phyloP scores from a whole-genome alignment of 441 rosid genomes.

The Pelargonium citronellum region DNA sequence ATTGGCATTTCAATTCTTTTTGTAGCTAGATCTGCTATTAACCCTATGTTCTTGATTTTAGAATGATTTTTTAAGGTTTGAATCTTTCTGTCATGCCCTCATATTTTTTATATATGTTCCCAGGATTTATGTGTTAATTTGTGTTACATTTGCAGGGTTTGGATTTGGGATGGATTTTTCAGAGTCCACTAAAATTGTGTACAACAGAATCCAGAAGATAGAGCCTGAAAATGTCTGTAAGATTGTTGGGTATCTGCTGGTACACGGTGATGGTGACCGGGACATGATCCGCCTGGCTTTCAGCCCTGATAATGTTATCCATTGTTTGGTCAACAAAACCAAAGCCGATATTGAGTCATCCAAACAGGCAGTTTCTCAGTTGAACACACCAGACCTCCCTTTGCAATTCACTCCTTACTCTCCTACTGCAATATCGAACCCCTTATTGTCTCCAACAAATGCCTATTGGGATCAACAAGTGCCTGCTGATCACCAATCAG shows the following conservation, averaged over 20 bases:
- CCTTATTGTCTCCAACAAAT: conserved; percentile 15
- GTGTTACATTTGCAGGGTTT: conserved; percentile 21
- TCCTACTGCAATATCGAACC: conserved; percentile 9
- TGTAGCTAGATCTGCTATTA: no score
- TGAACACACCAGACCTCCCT: conserved; percentile 14
- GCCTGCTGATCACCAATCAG: conserved; percentile 23
- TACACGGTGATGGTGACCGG: conserved; percentile 61
- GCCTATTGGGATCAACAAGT: conserved; percentile 26
- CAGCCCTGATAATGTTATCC: conserved; percentile 57
- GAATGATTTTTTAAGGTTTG: no score
- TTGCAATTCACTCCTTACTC: conserved; percentile 27
- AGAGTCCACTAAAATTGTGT: conserved; percentile 68
- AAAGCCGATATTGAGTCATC: conserved; percentile 21
- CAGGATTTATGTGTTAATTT: no score
- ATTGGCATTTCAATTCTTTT: no score
- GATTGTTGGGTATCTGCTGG: conserved; percentile 68
- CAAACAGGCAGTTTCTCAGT: no score
- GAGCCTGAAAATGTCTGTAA: conserved; percentile 79
- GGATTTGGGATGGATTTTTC: conserved; percentile 59
- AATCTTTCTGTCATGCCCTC: no score
- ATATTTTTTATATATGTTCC: no score
- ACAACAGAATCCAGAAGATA: conserved; percentile 62
- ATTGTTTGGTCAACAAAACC: conserved; percentile 50
- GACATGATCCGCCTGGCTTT: conserved; percentile 87
- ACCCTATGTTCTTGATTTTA: no score